Base-by-base conservation (phyloP, 495 filamentous ascomycete genomes). In the Platismatia glauca region DNA sequence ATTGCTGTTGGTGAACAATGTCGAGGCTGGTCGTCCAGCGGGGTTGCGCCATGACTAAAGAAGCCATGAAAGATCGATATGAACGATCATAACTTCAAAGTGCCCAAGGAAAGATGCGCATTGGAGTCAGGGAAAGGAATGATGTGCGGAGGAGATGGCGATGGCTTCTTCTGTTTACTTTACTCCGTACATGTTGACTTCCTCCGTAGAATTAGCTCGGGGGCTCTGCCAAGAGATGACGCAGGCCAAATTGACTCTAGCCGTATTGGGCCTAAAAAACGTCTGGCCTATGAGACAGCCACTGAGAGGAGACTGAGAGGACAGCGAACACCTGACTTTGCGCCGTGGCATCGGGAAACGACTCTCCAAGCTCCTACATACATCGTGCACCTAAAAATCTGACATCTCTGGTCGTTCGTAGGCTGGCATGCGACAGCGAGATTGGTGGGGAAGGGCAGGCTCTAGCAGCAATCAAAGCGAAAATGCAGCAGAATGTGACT, bases 1-100 rank as follows among this genome's bases (percentile, higher is more conserved):
- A 65, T 29, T 43, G 33, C 41, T 63, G 64, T 50, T 59, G 64
- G 41, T 59, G 41, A 7, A 63, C 55, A 55, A 66, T 35, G n/a
- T 63, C 56, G 15, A 63, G 38, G 38, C 34, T n/a, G n/a, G n/a
- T 52, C 31, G 50, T 61, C 48, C 35, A 56, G 52, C 58, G 38
- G 18, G 22, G 48, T 31, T 55, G 37, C 16, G 37, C 50, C 24
- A 55, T 56, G 0, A 33, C 16, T 55, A 13, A 4, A 24, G 37
- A n/a, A 52, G 48, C 24, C 27, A 55, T 38, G 22, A 3, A 20
- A 7, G 16, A 31, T 13, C 20, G n/a, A 15, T 20, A 41, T 7
- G 6, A 6, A 48, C 20, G 11, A 1, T 29, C 48, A 55, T 15
- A 15, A 39, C 39, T 11, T 11, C 13, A 20, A 12, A 61, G 34